These are phyloP conservation scores for Cnidoscolus chayamansa DNA, from an alignment of 441 rosid species.

Conservation along the genomic window DNA sequence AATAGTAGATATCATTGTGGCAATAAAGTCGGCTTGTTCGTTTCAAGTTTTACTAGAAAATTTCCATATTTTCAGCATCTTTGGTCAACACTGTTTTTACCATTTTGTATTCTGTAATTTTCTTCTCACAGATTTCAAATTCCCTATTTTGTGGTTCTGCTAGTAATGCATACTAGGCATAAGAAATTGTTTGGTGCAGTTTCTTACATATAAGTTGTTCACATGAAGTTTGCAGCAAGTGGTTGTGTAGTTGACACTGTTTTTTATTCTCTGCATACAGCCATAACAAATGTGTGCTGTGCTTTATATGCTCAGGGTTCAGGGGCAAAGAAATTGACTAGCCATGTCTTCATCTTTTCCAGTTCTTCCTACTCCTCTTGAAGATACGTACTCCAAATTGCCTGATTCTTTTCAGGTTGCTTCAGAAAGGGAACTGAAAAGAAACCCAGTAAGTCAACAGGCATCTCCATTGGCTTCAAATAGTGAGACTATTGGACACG, in stretches of 20 bases:
- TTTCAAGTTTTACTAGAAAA: constrained; percentile 3
- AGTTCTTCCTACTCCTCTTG: constrained; percentile 33
- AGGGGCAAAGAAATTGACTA: constrained; percentile 22
- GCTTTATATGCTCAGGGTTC: constrained; percentile 19
- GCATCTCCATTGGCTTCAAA: constrained; percentile 38
- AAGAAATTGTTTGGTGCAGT: neutral
- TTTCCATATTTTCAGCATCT: neutral
- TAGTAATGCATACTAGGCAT: neutral
- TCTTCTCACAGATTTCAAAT: neutral
- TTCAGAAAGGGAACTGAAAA: constrained; percentile 46
- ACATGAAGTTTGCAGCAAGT: neutral
- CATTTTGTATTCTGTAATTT: neutral
- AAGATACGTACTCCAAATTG: constrained; percentile 38
- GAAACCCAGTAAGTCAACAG: constrained; percentile 34
- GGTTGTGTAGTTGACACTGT: constrained; percentile 12
- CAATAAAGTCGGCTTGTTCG: neutral
- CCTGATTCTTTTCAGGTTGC: constrained; percentile 44
- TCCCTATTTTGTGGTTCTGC: neutral
- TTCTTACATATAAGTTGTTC: neutral
- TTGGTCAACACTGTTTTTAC: constrained; percentile 1
- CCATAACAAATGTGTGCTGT: constrained; percentile 15
- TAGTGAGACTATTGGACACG: constrained; percentile 33
- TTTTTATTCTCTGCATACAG: constrained; percentile 24
- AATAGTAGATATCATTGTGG: neutral
- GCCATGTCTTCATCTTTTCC: constrained; percentile 47